Evolutionary conservation across 2,329 filamentous ascomycete genomes (phyloP).

Genomic region (Dactylellina parvicollis): DNA sequence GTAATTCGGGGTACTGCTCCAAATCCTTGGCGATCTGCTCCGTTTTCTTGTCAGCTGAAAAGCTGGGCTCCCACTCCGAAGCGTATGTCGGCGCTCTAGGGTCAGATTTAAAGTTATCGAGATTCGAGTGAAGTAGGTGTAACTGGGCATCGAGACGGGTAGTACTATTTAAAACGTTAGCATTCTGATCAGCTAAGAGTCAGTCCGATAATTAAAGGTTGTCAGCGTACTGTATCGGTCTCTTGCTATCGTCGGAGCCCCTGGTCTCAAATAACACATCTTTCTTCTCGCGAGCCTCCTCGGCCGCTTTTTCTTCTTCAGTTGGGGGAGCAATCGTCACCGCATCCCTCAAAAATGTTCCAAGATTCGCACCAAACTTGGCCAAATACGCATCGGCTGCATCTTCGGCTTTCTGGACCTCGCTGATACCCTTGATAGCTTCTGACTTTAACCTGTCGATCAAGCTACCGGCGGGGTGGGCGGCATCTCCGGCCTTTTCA

Average conservation of each 20-base stretch:
- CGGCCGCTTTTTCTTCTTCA: conserved; percentile 65
- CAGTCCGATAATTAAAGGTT: neutral
- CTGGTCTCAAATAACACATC: conserved; percentile 89
- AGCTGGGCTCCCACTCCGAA: conserved; percentile 73
- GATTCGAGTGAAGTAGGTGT: conserved; percentile 88
- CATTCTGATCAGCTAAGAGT: neutral
- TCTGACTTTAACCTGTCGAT: conserved; percentile 79
- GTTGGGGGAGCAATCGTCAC: conserved; percentile 83
- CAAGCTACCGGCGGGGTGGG: conserved; percentile 64
- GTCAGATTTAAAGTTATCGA: conserved; percentile 84
- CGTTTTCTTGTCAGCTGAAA: conserved; percentile 85
- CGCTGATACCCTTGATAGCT: conserved; percentile 83
- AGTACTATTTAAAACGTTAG: conserved; percentile 62
- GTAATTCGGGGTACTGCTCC: conserved; percentile 84
- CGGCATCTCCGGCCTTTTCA: conserved; percentile 53
- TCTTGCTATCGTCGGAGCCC: conserved; percentile 82
- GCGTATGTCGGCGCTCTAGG: conserved; percentile 79
- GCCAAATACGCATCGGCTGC: conserved; percentile 94
- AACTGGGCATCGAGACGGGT: conserved; percentile 94
- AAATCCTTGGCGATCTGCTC: conserved; percentile 82
- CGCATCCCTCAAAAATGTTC: conserved; percentile 88
- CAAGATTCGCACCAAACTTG: conserved; percentile 87
- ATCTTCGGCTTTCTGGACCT: conserved; percentile 91
- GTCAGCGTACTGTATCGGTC: conserved; percentile 76
- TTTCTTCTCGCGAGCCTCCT: conserved; percentile 25